These are phyloP conservation scores for Chaetomium sp. DNA, from an alignment of 2,329 filamentous ascomycete genomes.

Conservation along the genomic window DNA sequence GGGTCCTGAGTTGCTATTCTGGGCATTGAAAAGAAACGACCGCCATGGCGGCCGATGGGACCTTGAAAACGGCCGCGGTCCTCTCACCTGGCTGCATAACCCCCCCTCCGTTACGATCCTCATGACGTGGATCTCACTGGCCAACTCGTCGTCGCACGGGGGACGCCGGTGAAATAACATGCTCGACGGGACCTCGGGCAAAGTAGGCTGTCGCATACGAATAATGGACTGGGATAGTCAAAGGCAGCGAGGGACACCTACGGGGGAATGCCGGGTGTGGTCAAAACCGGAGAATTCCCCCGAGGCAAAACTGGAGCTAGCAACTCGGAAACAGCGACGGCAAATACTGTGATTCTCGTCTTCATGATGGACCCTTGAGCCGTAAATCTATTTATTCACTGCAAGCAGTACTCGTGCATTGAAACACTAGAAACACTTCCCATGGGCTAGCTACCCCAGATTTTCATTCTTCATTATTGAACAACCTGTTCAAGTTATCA, in stretches of 20 bases:
- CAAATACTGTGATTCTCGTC: slow-evolving; percentile 10
- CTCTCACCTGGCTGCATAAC: not conserved
- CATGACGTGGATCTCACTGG: not conserved
- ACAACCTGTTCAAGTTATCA: slow-evolving; percentile 32
- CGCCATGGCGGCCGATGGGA: not conserved
- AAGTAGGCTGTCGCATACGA: not conserved
- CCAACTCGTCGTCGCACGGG: not conserved
- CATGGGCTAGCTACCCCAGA: not conserved
- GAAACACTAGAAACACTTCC: not conserved
- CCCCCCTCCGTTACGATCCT: not conserved
- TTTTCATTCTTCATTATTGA: slow-evolving; percentile 28
- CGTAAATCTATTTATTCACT: slow-evolving; percentile 20
- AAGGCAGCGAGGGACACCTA: not conserved
- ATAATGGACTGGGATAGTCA: not conserved
- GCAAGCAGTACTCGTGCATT: slow-evolving; percentile 14
- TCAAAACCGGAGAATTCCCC: not conserved
- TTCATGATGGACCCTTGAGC: not conserved
- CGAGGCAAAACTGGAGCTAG: not conserved
- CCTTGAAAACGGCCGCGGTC: not conserved
- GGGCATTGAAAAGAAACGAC: slow-evolving; percentile 4
- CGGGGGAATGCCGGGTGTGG: not conserved
- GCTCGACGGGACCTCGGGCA: not conserved
- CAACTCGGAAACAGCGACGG: not conserved
- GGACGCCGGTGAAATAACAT: not conserved
- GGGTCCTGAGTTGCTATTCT: slow-evolving; percentile 7